Evolutionary conservation across 2,329 filamentous ascomycete genomes (phyloP).

Genomic region (Aspergillus ochraceoroseus): DNA sequence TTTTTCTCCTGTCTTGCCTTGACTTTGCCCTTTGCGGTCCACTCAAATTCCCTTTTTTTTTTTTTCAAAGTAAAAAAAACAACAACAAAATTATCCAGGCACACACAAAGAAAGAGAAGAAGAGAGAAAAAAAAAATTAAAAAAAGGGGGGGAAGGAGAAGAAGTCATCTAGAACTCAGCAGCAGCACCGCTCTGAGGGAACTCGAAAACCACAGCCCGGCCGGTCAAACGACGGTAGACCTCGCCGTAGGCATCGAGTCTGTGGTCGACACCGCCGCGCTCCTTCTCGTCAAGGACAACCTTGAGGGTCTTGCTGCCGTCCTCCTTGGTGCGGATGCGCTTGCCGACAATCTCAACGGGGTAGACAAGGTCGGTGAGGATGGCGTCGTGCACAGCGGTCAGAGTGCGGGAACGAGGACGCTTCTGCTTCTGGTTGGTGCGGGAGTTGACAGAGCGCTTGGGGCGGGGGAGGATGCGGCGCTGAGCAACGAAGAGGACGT

Average conservation of each 20-base stretch:
- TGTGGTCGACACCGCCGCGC: constrained; percentile 98
- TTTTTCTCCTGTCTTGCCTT: too few species aligned
- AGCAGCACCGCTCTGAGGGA: constrained; percentile 70
- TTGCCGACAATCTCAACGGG: constrained; percentile 99
- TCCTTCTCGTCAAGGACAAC: constrained; percentile 99
- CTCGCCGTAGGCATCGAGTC: constrained; percentile 98
- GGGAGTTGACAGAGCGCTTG: constrained; percentile 95
- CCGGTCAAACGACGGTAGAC: constrained; percentile 98
- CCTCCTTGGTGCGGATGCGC: constrained; percentile 97
- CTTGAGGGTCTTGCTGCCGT: constrained; percentile 97
- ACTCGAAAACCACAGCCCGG: constrained; percentile 96
- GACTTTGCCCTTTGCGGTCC: too few species aligned
- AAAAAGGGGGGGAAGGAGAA: constrained; percentile 18
- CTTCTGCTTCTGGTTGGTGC: constrained; percentile 98
- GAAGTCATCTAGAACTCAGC: constrained; percentile 67
- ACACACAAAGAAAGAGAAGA: too few species aligned
- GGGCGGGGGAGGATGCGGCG: constrained; percentile 98
- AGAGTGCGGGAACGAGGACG: constrained; percentile 95
- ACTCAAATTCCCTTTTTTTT: not conserved
- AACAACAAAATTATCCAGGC: not conserved
- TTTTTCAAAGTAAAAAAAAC: constrained; percentile 14
- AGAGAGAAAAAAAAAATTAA: constrained; percentile 23
- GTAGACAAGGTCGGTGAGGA: constrained; percentile 97
- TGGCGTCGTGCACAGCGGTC: constrained; percentile 97
- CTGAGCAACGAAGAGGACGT: constrained; percentile 97